Evolutionary conservation across 805 yeast genomes (phyloP).

Genomic region (Wickerhamiella vanderwaltii): DNA sequence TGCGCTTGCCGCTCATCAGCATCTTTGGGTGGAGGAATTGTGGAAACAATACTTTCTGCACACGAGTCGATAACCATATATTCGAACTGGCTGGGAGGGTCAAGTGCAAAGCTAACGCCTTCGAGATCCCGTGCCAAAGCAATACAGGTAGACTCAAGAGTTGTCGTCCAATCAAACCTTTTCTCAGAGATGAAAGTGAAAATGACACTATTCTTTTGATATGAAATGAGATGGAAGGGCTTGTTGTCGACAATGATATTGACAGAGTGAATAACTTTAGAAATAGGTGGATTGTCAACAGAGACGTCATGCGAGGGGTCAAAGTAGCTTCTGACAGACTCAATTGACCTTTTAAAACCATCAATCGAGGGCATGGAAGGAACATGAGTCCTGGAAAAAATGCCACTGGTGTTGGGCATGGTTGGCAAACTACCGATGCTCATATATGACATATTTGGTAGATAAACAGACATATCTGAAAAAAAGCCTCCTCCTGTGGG

Average conservation of each 20-base stretch:
- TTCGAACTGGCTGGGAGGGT: slow-evolving; percentile 9
- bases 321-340: neutral
- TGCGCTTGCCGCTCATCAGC: neutral
- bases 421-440: neutral
- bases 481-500: slow-evolving; percentile 1
- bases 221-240: neutral
- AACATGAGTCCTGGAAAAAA: neutral
- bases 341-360: neutral
- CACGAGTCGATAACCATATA: slow-evolving; percentile 7
- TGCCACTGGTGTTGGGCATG: neutral
- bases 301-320: neutral
- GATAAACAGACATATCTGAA: neutral
- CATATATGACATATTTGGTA: slow-evolving; percentile 4
- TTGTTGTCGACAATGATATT: neutral
- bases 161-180: neutral
- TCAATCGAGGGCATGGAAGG: neutral
- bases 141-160: neutral
- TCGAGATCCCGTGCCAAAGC: neutral
- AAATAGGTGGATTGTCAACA: neutral
- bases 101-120: slow-evolving; percentile 11
- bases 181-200: neutral
- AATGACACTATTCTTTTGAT: neutral
- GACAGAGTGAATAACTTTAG: neutral
- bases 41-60: neutral
- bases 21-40: neutral